Conservation (phyloP, 2,329 filamentous ascomycete genomes). For the Ceratocystis papillata region DNA sequence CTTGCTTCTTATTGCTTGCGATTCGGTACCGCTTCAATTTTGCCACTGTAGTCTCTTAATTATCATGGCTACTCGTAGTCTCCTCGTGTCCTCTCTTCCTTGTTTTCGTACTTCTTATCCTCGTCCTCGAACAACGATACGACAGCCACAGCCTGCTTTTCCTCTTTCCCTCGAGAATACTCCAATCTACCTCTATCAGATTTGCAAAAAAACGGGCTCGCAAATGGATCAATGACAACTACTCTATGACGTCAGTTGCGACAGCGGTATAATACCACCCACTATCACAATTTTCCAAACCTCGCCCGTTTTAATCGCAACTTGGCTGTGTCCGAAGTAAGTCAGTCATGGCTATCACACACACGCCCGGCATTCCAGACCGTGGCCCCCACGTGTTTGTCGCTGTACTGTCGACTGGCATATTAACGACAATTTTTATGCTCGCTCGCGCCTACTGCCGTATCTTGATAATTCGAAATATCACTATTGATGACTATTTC, state of each 20-base stretch:
- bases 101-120: not conserved
- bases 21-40: not conserved
- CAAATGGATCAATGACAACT: slow-evolving; percentile 5
- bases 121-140: not conserved
- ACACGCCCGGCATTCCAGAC: slow-evolving; percentile 33
- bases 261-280: not conserved
- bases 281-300: not conserved
- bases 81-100: not conserved
- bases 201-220: not conserved
- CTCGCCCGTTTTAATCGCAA: not conserved
- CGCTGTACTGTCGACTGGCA: slow-evolving; percentile 59
- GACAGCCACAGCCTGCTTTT: no score
- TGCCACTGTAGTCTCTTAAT: slow-evolving; percentile 3
- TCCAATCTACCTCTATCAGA: not conserved
- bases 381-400: slow-evolving; percentile 54
- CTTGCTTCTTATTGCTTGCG: not conserved
- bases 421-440: slow-evolving; percentile 64
- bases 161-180: not conserved
- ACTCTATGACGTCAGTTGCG: not conserved
- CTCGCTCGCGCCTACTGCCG: slow-evolving; percentile 62
- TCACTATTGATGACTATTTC: slow-evolving; percentile 68
- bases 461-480: slow-evolving; percentile 57
- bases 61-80: not conserved
- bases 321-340: not conserved
- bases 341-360: slow-evolving; percentile 19